phyloP scores from a whole-genome alignment of 768 basidiomycete species.

The Ramaria rubella region DNA sequence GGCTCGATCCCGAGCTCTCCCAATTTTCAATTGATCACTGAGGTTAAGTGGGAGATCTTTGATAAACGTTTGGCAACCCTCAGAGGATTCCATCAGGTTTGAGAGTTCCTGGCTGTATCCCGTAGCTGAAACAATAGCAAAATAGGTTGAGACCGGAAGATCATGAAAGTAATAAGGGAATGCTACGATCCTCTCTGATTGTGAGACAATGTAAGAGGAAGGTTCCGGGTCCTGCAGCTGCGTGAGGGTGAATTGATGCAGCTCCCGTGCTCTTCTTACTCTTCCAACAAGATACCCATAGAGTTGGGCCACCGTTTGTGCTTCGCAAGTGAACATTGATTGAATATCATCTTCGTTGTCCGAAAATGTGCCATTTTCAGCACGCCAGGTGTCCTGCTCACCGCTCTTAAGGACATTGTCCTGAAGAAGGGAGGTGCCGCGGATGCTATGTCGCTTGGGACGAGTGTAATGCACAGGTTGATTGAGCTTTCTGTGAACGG shows the following conservation, averaged over 20 bases:
- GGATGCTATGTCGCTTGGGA: constrained; percentile 26
- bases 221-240: constrained; percentile 36
- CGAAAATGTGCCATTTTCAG: constrained; percentile 44
- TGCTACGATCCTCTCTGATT: constrained; percentile 49
- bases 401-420: constrained; percentile 18
- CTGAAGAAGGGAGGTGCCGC: constrained; percentile 36
- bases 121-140: constrained; percentile 53
- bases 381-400: constrained; percentile 39
- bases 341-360: constrained; percentile 49
- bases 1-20: constrained; percentile 49
- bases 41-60: constrained; percentile 48
- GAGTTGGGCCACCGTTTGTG: constrained; percentile 60
- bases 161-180: constrained; percentile 57
- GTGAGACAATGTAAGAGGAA: constrained; percentile 44
- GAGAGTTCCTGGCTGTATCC: constrained; percentile 52
- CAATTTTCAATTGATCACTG: constrained; percentile 47
- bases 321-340: constrained; percentile 61
- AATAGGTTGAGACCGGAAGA: constrained; percentile 58
- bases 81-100: constrained; percentile 40
- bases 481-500: constrained; percentile 43
- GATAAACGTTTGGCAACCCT: constrained; percentile 43
- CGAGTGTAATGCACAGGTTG: constrained; percentile 49
- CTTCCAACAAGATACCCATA: constrained; percentile 73
- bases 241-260: constrained; percentile 51
- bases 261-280: constrained; percentile 51